Evolutionary conservation across 2,329 filamentous ascomycete species (phyloP), one percentile per base, ranked within the genome.

Genomic region (Fusarium sterilihyphosum): DNA sequence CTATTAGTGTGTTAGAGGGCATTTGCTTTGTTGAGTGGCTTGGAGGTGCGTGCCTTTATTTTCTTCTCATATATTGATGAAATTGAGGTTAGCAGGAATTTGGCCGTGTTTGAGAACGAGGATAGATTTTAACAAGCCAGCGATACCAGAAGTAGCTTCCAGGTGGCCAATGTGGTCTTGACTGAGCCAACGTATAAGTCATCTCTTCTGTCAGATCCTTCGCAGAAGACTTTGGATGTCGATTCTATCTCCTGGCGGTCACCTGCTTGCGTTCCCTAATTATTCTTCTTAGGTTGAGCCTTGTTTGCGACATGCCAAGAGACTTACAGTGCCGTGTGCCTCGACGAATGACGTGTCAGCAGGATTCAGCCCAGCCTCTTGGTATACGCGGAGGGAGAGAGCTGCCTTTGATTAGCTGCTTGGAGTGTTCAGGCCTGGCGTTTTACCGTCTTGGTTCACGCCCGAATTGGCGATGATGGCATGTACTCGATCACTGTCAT

Each of bases 361-460:
- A 18, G 61, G 61, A 13, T 65, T 33, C 5, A 65, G 31, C 1
- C 61, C 61, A 38, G 61, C 61, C 18, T 65, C 61, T 50, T 65
- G 61, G 31, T 65, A 65, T 24, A 65, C 61, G 9, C 56, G 57
- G 14, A 29, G 24, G 8, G 61, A 65, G 14, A 65, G 57, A 5
- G 61, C 61, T 8, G 57, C 61, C 16, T 65, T 56, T 14, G 61
- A 56, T 8, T 65, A 44, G 2, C 56, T 24, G 18, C 62, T 65
- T n/a, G 62, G 62, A 8, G 62, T 65, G 9, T 65, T 65, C 9
- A 65, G 31, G 18, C 62, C 62, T 1, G 57, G 62, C 10, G 62
- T 65, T 26, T 65, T 65, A 8, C 57, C 57, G 24, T 65, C 62
- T 52, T 65, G 62, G 14, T 65, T 65, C 57, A 65, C 52, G 22